These are phyloP conservation scores for Umbilicaria muhlenbergii DNA, from an alignment of 495 filamentous ascomycete genomes.

Conservation along the genomic window DNA sequence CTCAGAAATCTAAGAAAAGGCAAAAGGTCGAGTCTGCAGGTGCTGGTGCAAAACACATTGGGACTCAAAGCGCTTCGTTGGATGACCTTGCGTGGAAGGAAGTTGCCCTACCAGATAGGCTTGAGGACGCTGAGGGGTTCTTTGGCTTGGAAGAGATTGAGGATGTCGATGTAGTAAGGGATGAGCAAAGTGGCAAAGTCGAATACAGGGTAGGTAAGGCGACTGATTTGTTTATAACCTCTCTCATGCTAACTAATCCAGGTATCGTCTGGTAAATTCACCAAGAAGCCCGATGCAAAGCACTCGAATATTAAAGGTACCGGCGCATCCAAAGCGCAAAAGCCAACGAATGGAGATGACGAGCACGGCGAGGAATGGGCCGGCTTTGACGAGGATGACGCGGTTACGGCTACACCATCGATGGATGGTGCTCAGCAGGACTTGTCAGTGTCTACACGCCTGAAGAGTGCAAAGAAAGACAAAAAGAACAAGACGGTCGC, in stretches of 20 bases:
- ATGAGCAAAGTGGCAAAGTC: conserved; percentile 36
- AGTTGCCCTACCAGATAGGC: conserved; percentile 67
- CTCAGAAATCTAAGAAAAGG: conserved; percentile 29
- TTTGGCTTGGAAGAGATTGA: conserved; percentile 88
- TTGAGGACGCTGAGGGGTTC: conserved; percentile 90
- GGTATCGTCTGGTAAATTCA: not conserved
- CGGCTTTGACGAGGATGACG: conserved; percentile 34
- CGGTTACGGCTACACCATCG: no score
- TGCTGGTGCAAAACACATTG: conserved; percentile 7
- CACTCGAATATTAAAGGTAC: not conserved
- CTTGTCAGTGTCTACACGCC: no score
- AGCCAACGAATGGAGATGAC: conserved; percentile 1
- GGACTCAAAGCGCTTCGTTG: conserved; percentile 21
- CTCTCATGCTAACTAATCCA: not conserved
- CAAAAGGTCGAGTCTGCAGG: conserved; percentile 21
- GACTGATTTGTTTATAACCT: not conserved
- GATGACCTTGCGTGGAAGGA: conserved; percentile 69
- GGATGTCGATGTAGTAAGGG: conserved; percentile 63
- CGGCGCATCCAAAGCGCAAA: not conserved
- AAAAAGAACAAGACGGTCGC: conserved; percentile 2
- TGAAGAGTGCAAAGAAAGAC: no score
- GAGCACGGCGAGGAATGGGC: conserved; percentile 32
- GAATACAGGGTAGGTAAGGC: conserved; percentile 12
- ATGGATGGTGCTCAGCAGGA: no score
- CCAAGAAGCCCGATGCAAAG: no score